These are phyloP conservation scores for Mallotus nudiflorus DNA, from an alignment of 345 rosid species.

Conservation along the genomic window DNA sequence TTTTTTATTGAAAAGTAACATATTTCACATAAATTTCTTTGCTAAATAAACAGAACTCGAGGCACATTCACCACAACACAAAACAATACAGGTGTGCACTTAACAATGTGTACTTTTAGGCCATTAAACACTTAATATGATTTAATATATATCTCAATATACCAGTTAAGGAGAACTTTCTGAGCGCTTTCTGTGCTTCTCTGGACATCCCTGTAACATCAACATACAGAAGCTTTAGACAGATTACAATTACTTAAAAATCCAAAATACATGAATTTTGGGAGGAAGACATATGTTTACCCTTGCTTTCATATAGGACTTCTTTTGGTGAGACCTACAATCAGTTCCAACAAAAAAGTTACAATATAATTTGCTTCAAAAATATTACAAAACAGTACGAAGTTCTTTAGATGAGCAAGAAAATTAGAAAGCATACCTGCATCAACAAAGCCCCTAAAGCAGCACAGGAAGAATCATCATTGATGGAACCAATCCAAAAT, in stretches of 20 bases:
- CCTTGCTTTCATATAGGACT: slow-evolving; percentile 75
- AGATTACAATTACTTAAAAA: too few relatives aligned
- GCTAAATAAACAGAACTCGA: neutral
- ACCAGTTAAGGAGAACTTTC: slow-evolving; percentile 77
- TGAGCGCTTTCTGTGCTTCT: slow-evolving; percentile 78
- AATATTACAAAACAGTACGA: neutral
- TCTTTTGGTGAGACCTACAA: slow-evolving; percentile 90
- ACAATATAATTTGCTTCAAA: slow-evolving; percentile 14
- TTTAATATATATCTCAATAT: slow-evolving; percentile 8
- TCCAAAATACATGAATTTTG: neutral
- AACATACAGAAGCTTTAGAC: slow-evolving; percentile 9
- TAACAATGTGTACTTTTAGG: neutral
- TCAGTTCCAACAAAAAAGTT: slow-evolving; percentile 16
- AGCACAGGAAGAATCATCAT: slow-evolving; percentile 77
- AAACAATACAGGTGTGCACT: neutral
- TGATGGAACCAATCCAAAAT: slow-evolving; percentile 84
- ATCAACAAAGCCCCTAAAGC: slow-evolving; percentile 84
- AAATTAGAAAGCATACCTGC: slow-evolving; percentile 62
- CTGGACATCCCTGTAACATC: slow-evolving; percentile 72
- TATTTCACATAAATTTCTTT: neutral
- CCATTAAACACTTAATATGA: neutral
- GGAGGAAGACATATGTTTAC: slow-evolving; percentile 33
- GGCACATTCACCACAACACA: too few relatives aligned
- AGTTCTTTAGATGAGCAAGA: neutral
- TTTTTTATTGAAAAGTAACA: neutral